phyloP scores from a whole-genome alignment of 805 yeast genomes.

The Wickerhamiella spandovensis region DNA sequence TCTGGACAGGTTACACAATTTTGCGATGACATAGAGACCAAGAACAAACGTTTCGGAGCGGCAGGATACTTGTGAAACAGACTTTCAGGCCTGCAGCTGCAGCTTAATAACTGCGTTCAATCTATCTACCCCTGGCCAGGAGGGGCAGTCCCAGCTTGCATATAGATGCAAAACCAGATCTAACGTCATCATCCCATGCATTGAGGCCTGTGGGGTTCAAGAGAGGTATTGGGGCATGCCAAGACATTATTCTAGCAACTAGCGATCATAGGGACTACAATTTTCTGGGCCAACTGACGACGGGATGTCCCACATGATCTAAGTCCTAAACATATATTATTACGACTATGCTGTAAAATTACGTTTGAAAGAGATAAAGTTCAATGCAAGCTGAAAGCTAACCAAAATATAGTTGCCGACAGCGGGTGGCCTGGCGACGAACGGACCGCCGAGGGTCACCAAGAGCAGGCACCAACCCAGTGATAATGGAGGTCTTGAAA shows the following conservation, averaged over 20 bases:
- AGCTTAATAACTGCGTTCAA: background rate
- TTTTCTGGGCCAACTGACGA: no score
- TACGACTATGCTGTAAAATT: slow-evolving; percentile 1
- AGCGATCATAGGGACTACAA: no score
- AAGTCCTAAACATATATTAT: background rate
- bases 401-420: slow-evolving; percentile 66
- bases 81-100: background rate
- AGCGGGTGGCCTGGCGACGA: slow-evolving; percentile 62
- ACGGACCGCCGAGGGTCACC: slow-evolving; percentile 67
- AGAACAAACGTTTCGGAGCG: background rate
- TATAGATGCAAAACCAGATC: background rate
- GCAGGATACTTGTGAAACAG: background rate
- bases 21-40: slow-evolving; percentile 4
- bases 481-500: slow-evolving; percentile 37
- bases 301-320: no score
- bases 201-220: background rate
- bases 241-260: no score
- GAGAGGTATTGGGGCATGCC: background rate
- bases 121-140: background rate
- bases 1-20: slow-evolving; percentile 25
- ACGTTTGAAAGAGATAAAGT: background rate
- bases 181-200: background rate
- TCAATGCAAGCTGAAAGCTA: slow-evolving; percentile 4
- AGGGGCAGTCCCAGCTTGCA: no score
- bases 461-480: slow-evolving; percentile 36